Evolutionary conservation across 2,329 filamentous ascomycete species (phyloP).

Genomic region (Biscogniauxia sp.): DNA sequence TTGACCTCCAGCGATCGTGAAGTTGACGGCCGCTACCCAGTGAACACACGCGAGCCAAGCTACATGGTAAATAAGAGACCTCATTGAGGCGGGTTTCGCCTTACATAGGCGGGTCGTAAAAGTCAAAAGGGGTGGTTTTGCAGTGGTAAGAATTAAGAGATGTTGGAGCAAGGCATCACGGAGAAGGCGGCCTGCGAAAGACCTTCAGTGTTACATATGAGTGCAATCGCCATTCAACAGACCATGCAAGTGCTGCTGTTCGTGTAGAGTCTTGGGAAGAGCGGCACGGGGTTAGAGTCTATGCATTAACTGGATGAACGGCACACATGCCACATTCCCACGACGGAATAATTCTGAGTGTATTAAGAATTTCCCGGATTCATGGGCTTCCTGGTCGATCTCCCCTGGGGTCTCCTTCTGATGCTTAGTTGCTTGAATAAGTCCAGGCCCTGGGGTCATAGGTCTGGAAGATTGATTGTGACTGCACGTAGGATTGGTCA

Average conservation of each 20-base stretch:
- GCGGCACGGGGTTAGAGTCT: not conserved
- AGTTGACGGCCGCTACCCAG: conserved; percentile 39
- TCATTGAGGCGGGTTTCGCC: conserved; percentile 18
- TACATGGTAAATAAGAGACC: conserved; percentile 12
- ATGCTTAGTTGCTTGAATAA: not conserved
- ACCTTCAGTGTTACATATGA: not conserved
- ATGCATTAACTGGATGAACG: not conserved
- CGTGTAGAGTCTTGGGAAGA: not conserved
- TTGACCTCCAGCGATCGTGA: conserved; percentile 62
- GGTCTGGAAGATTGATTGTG: not conserved
- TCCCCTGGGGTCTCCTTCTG: not conserved
- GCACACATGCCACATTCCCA: not conserved
- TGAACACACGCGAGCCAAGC: conserved; percentile 28
- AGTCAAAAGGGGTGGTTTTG: too few relatives aligned
- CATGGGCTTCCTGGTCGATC: too few relatives aligned
- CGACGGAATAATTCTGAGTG: not conserved
- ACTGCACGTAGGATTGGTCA: not conserved
- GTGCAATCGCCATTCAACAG: not conserved
- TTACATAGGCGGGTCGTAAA: conserved; percentile 6
- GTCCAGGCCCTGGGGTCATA: not conserved
- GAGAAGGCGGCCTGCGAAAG: not conserved
- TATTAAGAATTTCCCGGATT: not conserved
- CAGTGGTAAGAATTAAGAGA: not conserved
- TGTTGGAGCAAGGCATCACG: not conserved
- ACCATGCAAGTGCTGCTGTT: not conserved